Conservation (phyloP, 768 basidiomycete genomes). For the Dentipellis fragilis region DNA sequence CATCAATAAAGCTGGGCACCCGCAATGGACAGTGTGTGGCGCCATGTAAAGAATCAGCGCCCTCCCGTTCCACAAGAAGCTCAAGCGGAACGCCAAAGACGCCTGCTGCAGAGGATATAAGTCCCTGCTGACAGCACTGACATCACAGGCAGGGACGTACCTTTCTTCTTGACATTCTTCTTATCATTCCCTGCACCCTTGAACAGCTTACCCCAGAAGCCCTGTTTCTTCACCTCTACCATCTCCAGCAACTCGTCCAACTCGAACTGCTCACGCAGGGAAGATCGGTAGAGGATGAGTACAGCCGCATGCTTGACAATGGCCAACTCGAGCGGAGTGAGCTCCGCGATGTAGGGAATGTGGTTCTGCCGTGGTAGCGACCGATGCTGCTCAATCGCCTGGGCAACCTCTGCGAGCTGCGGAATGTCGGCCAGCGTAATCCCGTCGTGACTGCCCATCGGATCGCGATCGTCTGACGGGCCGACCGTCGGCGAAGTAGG, state of each 20-base stretch:
- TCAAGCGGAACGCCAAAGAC: constrained; percentile 93
- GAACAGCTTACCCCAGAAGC: constrained; percentile 95
- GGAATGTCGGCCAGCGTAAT: constrained; percentile 94
- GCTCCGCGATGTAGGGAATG: constrained; percentile 77
- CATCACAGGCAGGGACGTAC: constrained; percentile 25
- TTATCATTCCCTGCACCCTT: constrained; percentile 62
- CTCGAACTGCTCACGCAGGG: constrained; percentile 74
- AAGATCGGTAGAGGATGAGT: constrained; percentile 65
- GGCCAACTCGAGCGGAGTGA: constrained; percentile 75
- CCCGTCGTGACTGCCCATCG: constrained; percentile 37
- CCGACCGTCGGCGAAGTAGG: constrained; percentile 60
- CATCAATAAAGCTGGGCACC: constrained; percentile 96
- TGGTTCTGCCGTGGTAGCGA: constrained; percentile 68
- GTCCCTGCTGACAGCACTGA: constrained; percentile 7
- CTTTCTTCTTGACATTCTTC: constrained; percentile 86
- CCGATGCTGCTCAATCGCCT: constrained; percentile 82
- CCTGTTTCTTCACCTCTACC: constrained; percentile 85
- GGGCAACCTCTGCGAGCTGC: constrained; percentile 84
- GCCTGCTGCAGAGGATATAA: constrained; percentile 34
- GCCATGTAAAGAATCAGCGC: constrained; percentile 90
- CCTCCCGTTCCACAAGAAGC: constrained; percentile 85
- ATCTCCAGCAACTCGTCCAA: constrained; percentile 90
- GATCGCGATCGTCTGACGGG: constrained; percentile 25
- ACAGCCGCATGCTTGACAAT: constrained; percentile 91
- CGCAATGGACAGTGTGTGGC: constrained; percentile 76